phyloP scores from a whole-genome alignment of 306 rosid genomes.

The Elaeagnus macrophylla region DNA sequence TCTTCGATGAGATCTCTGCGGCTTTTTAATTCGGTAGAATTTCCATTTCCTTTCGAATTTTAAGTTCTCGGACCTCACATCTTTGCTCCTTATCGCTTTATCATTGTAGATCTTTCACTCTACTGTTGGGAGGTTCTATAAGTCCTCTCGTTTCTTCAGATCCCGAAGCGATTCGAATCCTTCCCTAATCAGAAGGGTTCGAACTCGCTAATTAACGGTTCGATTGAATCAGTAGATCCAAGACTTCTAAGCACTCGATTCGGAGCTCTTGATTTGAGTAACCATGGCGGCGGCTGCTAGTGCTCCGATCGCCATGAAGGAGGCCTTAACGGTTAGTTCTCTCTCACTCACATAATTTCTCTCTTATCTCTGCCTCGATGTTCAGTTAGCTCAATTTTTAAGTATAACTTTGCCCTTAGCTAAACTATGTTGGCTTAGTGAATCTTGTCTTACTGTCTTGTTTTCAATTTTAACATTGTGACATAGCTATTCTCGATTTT shows the following conservation, averaged over 20 bases:
- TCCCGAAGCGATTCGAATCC: conserved; percentile 55
- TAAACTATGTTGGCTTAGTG: background rate
- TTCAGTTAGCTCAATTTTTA: conserved; percentile 23
- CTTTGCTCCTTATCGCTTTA: conserved; percentile 6
- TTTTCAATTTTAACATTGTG: conserved; percentile 15
- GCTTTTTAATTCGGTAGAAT: conserved; percentile 19
- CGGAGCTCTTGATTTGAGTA: conserved; percentile 40
- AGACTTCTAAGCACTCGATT: background rate
- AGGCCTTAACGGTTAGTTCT: conserved; percentile 73
- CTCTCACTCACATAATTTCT: background rate
- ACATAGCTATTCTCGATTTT: conserved; percentile 15
- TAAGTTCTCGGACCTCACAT: conserved; percentile 23
- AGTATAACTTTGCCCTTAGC: conserved; percentile 11
- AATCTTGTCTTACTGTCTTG: conserved; percentile 3
- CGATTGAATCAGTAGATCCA: conserved; percentile 40
- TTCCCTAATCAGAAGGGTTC: conserved; percentile 2
- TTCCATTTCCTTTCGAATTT: conserved; percentile 28
- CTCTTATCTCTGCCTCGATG: conserved; percentile 2
- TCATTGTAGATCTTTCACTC: conserved; percentile 28
- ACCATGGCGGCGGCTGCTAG: conserved; percentile 95
- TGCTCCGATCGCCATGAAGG: conserved; percentile 97
- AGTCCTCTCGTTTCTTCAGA: conserved; percentile 44
- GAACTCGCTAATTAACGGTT: conserved; percentile 8
- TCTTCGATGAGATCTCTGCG: conserved; percentile 16
- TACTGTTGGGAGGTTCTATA: conserved; percentile 32